Percentiles rank a stretch among this genome's conserved stretches.
Conservation (phyloP, 2,329 filamentous ascomycete species). For the Cytospora piceae region DNA sequence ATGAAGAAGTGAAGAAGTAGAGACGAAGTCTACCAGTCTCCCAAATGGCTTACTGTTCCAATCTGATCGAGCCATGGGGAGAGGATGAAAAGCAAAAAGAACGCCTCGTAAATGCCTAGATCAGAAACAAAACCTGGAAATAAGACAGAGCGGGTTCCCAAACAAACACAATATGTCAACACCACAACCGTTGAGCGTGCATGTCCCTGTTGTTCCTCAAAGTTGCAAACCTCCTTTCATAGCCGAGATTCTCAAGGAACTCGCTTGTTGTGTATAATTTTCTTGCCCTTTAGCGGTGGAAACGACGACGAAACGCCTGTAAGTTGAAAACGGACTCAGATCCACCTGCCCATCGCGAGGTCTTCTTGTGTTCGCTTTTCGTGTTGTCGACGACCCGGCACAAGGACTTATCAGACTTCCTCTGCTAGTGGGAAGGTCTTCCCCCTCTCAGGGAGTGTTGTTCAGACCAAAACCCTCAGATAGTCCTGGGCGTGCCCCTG, state of each 20-base stretch:
- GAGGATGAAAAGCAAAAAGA: constrained; percentile 26
- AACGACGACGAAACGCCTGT: constrained; percentile 28
- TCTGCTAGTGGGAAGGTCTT: neutral
- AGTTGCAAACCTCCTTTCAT: constrained; percentile 23
- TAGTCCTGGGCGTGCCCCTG: constrained; percentile 61
- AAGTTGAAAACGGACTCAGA: constrained; percentile 20
- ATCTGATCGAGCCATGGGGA: constrained; percentile 27
- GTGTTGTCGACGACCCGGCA: constrained; percentile 13
- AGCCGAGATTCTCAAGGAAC: constrained; percentile 24
- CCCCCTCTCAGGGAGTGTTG: neutral
- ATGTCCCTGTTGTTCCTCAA: constrained; percentile 18
- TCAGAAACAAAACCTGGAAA: constrained; percentile 27
- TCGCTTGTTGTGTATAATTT: constrained; percentile 23
- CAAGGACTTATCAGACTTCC: constrained; percentile 13
- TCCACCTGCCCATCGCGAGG: constrained; percentile 23
- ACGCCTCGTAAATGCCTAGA: constrained; percentile 26
- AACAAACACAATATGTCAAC: constrained; percentile 25
- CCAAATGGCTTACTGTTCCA: constrained; percentile 29
- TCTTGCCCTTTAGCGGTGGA: constrained; percentile 25
- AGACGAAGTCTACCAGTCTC: constrained; percentile 27
- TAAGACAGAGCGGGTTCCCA: constrained; percentile 27
- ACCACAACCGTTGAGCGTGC: constrained; percentile 15
- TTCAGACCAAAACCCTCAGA: no score
- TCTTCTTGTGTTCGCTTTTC: neutral
- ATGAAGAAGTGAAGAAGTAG: constrained; percentile 30